Evolutionary conservation across 2,329 filamentous ascomycete genomes (phyloP), one percentile per base, ranked within the genome.

Genomic region (Orbilia brochopaga): DNA sequence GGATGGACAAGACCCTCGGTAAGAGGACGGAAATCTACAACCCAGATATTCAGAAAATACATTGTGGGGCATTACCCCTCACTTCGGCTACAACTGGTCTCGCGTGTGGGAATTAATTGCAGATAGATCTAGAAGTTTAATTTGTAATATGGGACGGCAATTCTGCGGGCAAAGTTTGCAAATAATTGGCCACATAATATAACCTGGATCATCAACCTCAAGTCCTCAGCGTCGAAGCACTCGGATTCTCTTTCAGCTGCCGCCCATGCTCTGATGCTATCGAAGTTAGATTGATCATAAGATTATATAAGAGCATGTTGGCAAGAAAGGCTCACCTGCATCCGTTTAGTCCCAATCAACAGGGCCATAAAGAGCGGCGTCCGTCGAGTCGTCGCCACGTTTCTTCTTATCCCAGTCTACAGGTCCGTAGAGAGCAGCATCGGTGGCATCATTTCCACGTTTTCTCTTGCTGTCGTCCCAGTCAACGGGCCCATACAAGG

Each of bases 301-400:
- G 7, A 48, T 50, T 50, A 4, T 50, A 50, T 23, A 21, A 4
- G 17, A 23, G 46, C 2, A 50, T 21, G 46, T 13, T 3, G 19
- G 15, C 46, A 27, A 27, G 46, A 50, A 50, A 23, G 13, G 2
- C 46, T 27, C 19, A 50, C 46, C 46, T 50, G 21, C 7, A 50
- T 15, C 3, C 46, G 4, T 50, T 50, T 50, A 50, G 17, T 58
- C 40, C 54, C 54, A 58, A 15, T 17, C 54, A 15, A 58, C 54
- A 48, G 54, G 54, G 27, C 55, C 55, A 23, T 58, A 58, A n/a
- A 58, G 40, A 13, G 55, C 37, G 10, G 55, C 55, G 13, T 58
- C 55, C 10, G 55, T 58, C 2, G 40, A 15, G 11, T 58, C 42
- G 6, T 50, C 37, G 3, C 42, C n/a, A 8, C 27, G 27, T 13